A percentile compares a stretch with the other conserved stretches of the same genome.
phyloP scores from a whole-genome alignment of 2,329 filamentous ascomycete genomes.

The Botrytis porri region DNA sequence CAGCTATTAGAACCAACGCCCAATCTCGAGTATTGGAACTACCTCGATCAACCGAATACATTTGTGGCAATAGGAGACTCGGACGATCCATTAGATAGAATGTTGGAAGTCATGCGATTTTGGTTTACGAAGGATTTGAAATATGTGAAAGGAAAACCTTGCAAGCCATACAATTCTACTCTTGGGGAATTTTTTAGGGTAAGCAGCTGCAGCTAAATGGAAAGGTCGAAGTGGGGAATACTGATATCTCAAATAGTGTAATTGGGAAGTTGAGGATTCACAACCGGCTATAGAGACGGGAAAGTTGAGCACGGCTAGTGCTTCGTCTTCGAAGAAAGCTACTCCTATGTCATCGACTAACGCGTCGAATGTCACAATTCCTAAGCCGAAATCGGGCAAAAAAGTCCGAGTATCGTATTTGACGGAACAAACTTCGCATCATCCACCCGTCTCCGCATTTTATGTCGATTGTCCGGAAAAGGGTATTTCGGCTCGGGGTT shows the following conservation, averaged over 20 bases:
- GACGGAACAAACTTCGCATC: conserved; percentile 96
- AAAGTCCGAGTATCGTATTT: conserved; percentile 82
- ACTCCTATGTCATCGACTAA: conserved; percentile 27
- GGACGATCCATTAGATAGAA: conserved; percentile 85
- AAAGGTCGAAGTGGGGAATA: neutral
- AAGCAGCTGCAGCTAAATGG: conserved; percentile 37
- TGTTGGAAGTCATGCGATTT: conserved; percentile 91
- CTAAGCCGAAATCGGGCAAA: conserved; percentile 45
- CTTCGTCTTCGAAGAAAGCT: conserved; percentile 16
- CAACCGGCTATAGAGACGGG: conserved; percentile 56
- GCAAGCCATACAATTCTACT: conserved; percentile 98
- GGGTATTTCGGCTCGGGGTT: conserved; percentile 82
- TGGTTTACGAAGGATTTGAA: conserved; percentile 99
- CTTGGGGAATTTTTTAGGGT: conserved; percentile 96
- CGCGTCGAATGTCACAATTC: conserved; percentile 27
- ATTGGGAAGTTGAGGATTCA: conserved; percentile 87
- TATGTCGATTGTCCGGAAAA: conserved; percentile 90
- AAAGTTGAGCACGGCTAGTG: conserved; percentile 18
- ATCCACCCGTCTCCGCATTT: conserved; percentile 95
- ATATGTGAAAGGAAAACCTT: conserved; percentile 97
- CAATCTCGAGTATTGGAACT: conserved; percentile 99
- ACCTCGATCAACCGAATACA: conserved; percentile 89
- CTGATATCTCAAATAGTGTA: conserved; percentile 59
- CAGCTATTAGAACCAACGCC: conserved; percentile 94
- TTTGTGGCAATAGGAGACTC: conserved; percentile 83